A percentile compares a stretch with the other conserved stretches of the same genome.
These are phyloP conservation scores for Dacryopinax primogenitus DNA, from an alignment of 768 basidiomycete species.

Conservation along the genomic window DNA sequence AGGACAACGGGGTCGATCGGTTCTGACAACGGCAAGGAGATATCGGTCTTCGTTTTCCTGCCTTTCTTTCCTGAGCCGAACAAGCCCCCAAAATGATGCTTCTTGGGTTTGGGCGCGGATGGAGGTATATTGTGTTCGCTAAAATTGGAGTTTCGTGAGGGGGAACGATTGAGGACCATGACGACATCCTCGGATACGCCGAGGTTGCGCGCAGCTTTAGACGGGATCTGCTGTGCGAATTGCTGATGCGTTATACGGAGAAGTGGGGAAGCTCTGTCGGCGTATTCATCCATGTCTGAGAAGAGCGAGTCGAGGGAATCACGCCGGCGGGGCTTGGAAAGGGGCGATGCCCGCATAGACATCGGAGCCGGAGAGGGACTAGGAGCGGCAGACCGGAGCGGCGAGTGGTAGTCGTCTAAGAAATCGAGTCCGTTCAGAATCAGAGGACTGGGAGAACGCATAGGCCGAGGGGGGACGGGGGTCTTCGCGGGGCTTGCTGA, in stretches of 20 bases:
- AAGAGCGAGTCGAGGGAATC: not conserved
- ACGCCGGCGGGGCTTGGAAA: not conserved
- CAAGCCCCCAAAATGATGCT: not conserved
- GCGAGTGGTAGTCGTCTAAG: not conserved
- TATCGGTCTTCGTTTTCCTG: not conserved
- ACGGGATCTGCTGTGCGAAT: not conserved
- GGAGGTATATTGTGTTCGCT: not conserved
- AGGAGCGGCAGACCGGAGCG: not conserved
- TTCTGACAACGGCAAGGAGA: not conserved
- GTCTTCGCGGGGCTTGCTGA: not conserved
- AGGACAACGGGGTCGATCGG: not conserved
- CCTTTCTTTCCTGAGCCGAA: not conserved
- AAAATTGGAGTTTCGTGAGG: not conserved
- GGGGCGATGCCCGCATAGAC: not conserved
- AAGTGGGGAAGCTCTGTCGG: not conserved
- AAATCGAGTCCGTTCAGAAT: not conserved
- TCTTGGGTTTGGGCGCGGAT: not conserved
- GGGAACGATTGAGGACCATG: not conserved
- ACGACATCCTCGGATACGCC: not conserved
- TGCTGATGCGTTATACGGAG: not conserved
- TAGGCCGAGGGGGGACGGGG: not conserved
- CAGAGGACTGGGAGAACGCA: not conserved
- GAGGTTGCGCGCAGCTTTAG: slow-evolving; percentile 1
- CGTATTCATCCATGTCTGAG: not conserved
- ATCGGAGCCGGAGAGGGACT: not conserved